These are phyloP conservation scores for Phytophthora boehmeriae DNA, from an alignment of 352 stramenopile genomes.

Conservation along the genomic window DNA sequence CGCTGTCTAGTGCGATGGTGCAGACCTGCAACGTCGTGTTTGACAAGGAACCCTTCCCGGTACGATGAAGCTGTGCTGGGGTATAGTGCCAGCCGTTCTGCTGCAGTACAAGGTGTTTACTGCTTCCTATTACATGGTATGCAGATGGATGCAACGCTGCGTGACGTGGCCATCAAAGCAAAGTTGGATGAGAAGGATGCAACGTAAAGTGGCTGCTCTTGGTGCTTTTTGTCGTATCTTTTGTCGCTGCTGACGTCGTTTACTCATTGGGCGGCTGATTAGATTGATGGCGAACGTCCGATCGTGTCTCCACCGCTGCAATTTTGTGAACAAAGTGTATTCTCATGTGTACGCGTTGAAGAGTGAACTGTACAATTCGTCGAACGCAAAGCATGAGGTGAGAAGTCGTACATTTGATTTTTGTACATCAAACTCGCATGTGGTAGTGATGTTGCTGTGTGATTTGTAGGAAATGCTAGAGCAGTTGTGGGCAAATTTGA, in stretches of 20 bases:
- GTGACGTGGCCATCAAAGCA: conserved; percentile 59
- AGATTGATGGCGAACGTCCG: conserved; percentile 75
- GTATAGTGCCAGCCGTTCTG: background rate
- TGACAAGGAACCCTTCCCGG: conserved; percentile 72
- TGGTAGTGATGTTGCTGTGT: no score
- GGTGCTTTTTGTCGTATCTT: background rate
- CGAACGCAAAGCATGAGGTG: conserved; percentile 70
- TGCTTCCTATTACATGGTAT: background rate
- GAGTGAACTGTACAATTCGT: conserved; percentile 71
- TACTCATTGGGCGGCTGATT: background rate
- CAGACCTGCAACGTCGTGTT: conserved; percentile 83
- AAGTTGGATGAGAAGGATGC: conserved; percentile 53
- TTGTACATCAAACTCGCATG: no score
- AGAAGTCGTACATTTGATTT: background rate
- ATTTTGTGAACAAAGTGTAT: conserved; percentile 83
- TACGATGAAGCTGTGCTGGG: conserved; percentile 18
- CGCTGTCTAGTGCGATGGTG: conserved; percentile 63
- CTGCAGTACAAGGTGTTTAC: background rate
- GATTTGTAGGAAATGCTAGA: conserved; percentile 67
- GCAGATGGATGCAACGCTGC: conserved; percentile 61
- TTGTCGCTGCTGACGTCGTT: background rate
- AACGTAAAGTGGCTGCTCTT: conserved; percentile 34
- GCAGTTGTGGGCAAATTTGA: conserved; percentile 78
- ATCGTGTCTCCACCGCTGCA: conserved; percentile 68
- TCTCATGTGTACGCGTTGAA: conserved; percentile 52